Evolutionary conservation across 306 rosid genomes (phyloP).

Genomic region (Lupinus albus): DNA sequence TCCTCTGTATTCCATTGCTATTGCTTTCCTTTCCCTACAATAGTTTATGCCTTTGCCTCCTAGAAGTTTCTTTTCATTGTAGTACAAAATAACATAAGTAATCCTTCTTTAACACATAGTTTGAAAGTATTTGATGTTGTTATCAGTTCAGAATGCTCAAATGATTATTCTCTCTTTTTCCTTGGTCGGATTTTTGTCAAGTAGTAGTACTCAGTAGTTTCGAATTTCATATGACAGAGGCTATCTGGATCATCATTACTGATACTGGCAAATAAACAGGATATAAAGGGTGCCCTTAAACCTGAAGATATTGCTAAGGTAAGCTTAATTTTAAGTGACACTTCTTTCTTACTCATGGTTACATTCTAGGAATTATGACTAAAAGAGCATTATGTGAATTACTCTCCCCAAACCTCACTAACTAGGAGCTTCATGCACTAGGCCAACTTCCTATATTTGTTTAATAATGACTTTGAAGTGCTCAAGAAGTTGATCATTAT

Average conservation of each 20-base stretch:
- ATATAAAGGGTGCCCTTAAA: constrained; percentile 77
- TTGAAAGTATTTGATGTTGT: not conserved
- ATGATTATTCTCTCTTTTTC: not conserved
- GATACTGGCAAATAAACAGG: constrained; percentile 92
- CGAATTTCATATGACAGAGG: constrained; percentile 54
- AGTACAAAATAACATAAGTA: not conserved
- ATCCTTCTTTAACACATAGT: constrained; percentile 1
- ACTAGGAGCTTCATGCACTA: too few species aligned
- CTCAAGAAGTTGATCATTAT: too few species aligned
- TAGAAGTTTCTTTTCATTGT: not conserved
- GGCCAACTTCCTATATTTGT: not conserved
- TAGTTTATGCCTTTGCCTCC: not conserved
- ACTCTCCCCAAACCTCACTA: too few species aligned
- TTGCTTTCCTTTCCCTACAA: constrained; percentile 28
- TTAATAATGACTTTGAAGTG: not conserved
- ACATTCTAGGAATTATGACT: constrained; percentile 13
- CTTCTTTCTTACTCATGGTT: not conserved
- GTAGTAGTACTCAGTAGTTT: not conserved
- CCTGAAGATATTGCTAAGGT: constrained; percentile 81
- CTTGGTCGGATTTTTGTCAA: not conserved
- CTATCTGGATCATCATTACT: constrained; percentile 84
- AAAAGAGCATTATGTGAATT: too few species aligned
- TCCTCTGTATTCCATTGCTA: not conserved
- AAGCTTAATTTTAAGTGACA: constrained; percentile 28
- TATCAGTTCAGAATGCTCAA: constrained; percentile 9